Base-by-base conservation (phyloP, 179 eudicot species). In the Silene coronaria region DNA sequence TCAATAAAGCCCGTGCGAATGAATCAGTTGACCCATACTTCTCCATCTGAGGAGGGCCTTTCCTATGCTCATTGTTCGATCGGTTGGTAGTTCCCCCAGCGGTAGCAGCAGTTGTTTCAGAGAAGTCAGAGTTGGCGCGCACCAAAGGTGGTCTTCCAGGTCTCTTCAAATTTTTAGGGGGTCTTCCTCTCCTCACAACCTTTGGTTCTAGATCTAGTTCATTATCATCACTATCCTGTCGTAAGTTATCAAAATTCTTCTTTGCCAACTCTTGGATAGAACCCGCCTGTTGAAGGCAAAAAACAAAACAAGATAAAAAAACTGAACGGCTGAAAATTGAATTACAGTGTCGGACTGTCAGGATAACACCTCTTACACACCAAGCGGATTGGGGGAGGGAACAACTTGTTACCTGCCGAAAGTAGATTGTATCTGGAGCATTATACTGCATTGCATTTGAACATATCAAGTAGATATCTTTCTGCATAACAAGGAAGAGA, bases 381-480 rank as follows among this genome's bases (percentile, higher is more conserved):
- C 51, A 42, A 58, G 16, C 2, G 27, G 10, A 19, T 0, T 27
- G 45, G 23, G 48, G 30, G 38, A 26, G 34, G 4, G 58, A 17
- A 66, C 32, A 59, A 11, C 45, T 14, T 23, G 58, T 45, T 82
- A 95, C 99, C 99, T 95, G 99, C 51, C 97, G 89, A 77, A 85
- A 89, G 84, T 88, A 95, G 80, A 95, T 66, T 6, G 99, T 92
- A 61, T 89, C 91, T 1, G 93, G 85, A 77, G 95, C 83, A 85
- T 95, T 95, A 64, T 92, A 95, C 68, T 87, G 93, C 99, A 92
- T 92, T 77, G 96, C 99, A 86, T 95, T 95, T 76, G 97, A 86
- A 83, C 95, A 89, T 65, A 95, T 87, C 85, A 92, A 82, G 77
- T 79, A 82, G 7, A 95, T 85, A 80, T 95, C 99, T 79, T 88